Evolutionary conservation across 345 rosid species (phyloP).

Genomic region (Arabis alpina): DNA sequence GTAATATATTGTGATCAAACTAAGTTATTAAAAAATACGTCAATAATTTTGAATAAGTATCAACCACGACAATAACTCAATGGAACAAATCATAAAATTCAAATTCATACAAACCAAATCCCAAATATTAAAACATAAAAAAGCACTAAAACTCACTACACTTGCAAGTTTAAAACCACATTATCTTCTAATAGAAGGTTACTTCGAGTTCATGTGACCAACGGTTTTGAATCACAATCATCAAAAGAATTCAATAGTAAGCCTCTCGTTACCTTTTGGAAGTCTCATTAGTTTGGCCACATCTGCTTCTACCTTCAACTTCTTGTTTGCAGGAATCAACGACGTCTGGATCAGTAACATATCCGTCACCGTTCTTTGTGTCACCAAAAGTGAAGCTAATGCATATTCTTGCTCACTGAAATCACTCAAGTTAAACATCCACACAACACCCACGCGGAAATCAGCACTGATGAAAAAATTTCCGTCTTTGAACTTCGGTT

Average conservation of each 20-base stretch:
- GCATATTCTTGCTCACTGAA: not conserved
- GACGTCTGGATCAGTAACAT: conserved; percentile 47
- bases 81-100: too few relatives aligned
- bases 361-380: not conserved
- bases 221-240: not conserved
- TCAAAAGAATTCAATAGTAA: conserved; percentile 9
- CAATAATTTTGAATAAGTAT: too few relatives aligned
- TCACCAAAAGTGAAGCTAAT: not conserved
- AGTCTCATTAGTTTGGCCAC: conserved; percentile 11
- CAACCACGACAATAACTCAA: too few relatives aligned
- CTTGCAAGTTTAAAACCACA: not conserved
- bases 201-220: not conserved
- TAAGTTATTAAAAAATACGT: too few relatives aligned
- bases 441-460: not conserved
- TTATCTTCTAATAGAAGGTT: too few relatives aligned
- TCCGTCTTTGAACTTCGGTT: not conserved
- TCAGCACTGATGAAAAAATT: not conserved
- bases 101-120: too few relatives aligned
- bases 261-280: not conserved
- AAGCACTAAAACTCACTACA: too few relatives aligned
- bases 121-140: too few relatives aligned
- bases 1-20: too few relatives aligned
- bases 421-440: conserved; percentile 1
- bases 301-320: not conserved
- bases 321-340: conserved; percentile 43